Evolutionary conservation across 306 rosid species (phyloP), one percentile per base, ranked within the genome.

Genomic region (Cicer arietinum): DNA sequence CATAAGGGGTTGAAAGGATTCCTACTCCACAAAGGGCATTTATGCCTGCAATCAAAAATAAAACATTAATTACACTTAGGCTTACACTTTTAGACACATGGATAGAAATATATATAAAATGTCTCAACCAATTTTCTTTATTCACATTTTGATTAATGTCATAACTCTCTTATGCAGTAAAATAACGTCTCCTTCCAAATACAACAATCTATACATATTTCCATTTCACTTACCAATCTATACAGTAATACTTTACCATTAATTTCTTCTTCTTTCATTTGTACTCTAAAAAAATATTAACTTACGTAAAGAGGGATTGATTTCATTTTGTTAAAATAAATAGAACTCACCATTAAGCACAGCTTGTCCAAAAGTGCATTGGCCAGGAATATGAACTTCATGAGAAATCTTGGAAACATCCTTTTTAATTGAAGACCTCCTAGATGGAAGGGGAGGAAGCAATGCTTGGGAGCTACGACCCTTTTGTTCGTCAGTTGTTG

Each of bases 11-110:
- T 1, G 98, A 89, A 62, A 95, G 96, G 77, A 95, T 84, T 77
- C 99, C 99, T 25, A 95, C 93, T 2, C 99, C 99, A 73, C 98
- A 95, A 11, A 95, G 83, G 35, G 90, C 99, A 83, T 95, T 95
- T 44, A 95, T 90, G 7, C 99, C 99, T 94, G 85, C 81, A 79
- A 82, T 73, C 76, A 70, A 73, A 74, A 43, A 17, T 54, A 0
- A 18, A 22, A 11, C 48, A 45, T 45, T 12, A 44, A 44, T 44
- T 7, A 11, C 35, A 25, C 3, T 25, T 22, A 22, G 25, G 25
- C 25, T 22, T 22, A 22, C 25, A 0, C 22, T 20, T 20, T 20
- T 20, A 20, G 22, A 20, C 22, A 20, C 22, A 20, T 0, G 1
- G 22, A 20, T 20, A 20, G 22, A 20, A 20, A 20, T 20, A 20